A percentile compares a stretch with the other conserved stretches of the same genome.
Evolutionary conservation across 139 green algal genomes (phyloP).

Genomic region (Raphidocelis subcapitata): DNA sequence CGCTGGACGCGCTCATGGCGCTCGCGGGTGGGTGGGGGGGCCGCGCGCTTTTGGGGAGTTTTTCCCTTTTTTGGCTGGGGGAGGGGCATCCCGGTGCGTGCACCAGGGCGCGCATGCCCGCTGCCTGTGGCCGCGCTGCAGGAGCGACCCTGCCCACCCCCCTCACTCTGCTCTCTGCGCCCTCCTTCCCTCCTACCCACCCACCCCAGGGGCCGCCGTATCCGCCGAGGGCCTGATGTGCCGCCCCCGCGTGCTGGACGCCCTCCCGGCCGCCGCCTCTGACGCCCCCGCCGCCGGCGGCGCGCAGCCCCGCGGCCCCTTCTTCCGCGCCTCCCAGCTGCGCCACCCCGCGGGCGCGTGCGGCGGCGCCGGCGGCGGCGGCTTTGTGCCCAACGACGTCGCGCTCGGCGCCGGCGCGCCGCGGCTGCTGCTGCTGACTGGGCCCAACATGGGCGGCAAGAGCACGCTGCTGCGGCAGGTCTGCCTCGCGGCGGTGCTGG

Average conservation of each 20-base stretch:
- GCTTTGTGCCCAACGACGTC: slow-evolving; percentile 97
- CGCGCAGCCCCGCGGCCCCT: neutral
- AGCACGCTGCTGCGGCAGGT: slow-evolving; percentile 91
- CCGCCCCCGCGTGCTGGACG: slow-evolving; percentile 35
- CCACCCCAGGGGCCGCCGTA: slow-evolving; percentile 7
- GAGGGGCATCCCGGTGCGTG: too few relatives aligned
- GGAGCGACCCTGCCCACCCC: too few relatives aligned
- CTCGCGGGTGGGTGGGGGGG: slow-evolving; percentile 50
- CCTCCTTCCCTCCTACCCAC: neutral
- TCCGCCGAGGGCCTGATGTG: slow-evolving; percentile 39
- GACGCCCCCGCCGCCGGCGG: neutral
- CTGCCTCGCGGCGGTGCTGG: slow-evolving; percentile 87
- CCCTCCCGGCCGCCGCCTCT: slow-evolving; percentile 45
- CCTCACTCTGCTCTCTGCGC: too few relatives aligned
- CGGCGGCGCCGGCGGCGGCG: slow-evolving; percentile 36
- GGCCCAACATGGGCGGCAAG: slow-evolving; percentile 99
- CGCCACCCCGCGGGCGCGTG: slow-evolving; percentile 70
- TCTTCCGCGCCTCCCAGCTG: slow-evolving; percentile 62
- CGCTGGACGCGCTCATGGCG: slow-evolving; percentile 91
- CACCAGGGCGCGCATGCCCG: too few relatives aligned
- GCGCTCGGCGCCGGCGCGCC: slow-evolving; percentile 50
- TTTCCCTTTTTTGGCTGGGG: too few relatives aligned
- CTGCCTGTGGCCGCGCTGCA: too few relatives aligned
- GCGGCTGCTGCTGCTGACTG: slow-evolving; percentile 78
- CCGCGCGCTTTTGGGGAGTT: neutral